A percentile compares a stretch with the other conserved stretches of the same genome.
Conservation (phyloP, 2,329 filamentous ascomycete species). For the Trichoderma lentiforme region DNA sequence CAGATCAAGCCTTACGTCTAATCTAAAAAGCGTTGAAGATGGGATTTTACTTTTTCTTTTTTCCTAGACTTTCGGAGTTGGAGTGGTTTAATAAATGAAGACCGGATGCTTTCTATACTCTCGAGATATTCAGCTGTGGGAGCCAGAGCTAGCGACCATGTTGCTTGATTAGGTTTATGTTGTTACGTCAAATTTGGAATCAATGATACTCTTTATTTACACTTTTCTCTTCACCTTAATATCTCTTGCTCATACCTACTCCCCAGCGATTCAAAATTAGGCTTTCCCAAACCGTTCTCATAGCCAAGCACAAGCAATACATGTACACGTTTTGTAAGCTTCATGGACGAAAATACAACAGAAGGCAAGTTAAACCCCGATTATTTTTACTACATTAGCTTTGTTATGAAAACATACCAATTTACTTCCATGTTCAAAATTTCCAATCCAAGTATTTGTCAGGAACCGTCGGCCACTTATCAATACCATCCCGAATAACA, state of each 20-base stretch:
- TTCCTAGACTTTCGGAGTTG: neutral
- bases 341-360: neutral
- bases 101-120: neutral
- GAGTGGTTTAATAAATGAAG: neutral
- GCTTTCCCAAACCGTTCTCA: neutral
- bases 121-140: neutral
- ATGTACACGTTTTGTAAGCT: neutral
- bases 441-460: constrained; percentile 33
- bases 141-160: neutral
- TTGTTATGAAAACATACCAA: neutral
- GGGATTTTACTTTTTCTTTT: neutral
- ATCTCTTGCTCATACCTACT: neutral
- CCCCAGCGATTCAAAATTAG: neutral
- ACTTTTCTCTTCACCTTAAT: neutral
- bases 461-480: constrained; percentile 42
- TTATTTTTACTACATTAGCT: neutral
- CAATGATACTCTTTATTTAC: neutral
- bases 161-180: neutral
- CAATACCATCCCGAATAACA: constrained; percentile 47
- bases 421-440: neutral
- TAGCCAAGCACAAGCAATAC: neutral
- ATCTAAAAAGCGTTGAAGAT: neutral
- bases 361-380: neutral
- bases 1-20: constrained; percentile 5
- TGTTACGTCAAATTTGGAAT: neutral